Base-by-base conservation (phyloP, 768 basidiomycete genomes). In the Tricholoma hemisulphureum region DNA sequence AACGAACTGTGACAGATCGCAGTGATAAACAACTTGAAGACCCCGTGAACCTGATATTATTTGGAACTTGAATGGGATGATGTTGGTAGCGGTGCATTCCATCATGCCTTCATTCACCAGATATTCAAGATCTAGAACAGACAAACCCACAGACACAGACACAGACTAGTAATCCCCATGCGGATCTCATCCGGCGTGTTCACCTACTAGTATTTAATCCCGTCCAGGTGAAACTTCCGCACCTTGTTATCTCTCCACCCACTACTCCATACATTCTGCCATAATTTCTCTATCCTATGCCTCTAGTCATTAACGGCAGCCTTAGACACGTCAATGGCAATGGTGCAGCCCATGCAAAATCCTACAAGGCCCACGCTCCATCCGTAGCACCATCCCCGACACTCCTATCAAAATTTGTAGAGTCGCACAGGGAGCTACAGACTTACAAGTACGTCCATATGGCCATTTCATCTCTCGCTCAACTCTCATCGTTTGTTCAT, bases 391-490 rank as follows among this genome's bases (percentile, higher is more conserved):
- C 24, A 58, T 46, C 55, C 8, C 54, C 63, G 20, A 66, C 62
- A 29, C 62, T 69, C 58, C 68, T 74, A 28, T 62, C 61, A 37
- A 71, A 71, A 50, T 77, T 87, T 68, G 58, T 85, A 31, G 74
- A 78, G 8, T 73, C 79, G 21, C 71, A 82, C 57, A 71, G 73
- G 52, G 84, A 87, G 37, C 78, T 88, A 18, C 77, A 86, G 60
- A 65, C 60, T 11, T 83, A 85, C 76, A 79, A 77, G 88, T 87
- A 46, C 26, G 76, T 69, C 35, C 14, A 37, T n/a, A n/a, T 34
- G 45, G 23, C 45, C 53, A 4, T 29, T 1, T 3, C 20, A 39
- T 23, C 43, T 50, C 3, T 23, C 31, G 18, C 14, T 28, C 4
- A 21, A 14, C 6, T 18, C 34, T 49, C 49, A 35, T 37, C 13